Evolutionary conservation across 805 yeast genomes (phyloP), one percentile per base, ranked within the genome.

Genomic region (Lipomyces sp.): DNA sequence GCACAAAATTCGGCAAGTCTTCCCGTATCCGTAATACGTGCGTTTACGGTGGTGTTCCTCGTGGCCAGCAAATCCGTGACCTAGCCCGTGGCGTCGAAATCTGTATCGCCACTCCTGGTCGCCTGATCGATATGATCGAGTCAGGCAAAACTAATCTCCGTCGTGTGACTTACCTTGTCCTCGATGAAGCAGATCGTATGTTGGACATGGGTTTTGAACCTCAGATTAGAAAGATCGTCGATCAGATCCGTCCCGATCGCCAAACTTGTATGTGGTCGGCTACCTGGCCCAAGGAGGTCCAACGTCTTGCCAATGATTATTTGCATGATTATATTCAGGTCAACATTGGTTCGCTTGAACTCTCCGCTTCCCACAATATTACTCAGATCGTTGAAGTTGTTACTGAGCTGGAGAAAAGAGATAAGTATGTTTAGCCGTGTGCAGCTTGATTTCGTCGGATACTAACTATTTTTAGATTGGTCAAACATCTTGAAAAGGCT

Each of bases 151-250:
- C 98, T 67, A 95, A 94, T 82, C 85, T 95, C 76, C 88, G 90
- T 79, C 90, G 98, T 84, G 97, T 95, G 70, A 95, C 98, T 62
- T 95, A 95, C 82, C 85, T 95, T 79, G 98, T 95, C 70, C 85
- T 95, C 76, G 99, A 95, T 81, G 99, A 95, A 86, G 99, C 99
- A 76, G 99, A 95, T 82, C 90, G 99, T 85, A 95, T 95, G 99
- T 87, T 95, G 82, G 99, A 95, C 84, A 95, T 95, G 99, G 99
- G 99, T 80, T 95, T 95, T 80, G 99, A 95, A 85, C 98, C 98
- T 73, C 98, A 94, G 86, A 95, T 95, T 80, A 89, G 99, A 85
- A 94, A 94, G 83, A 95, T 95, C 80, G 94, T 95, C 73, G 73
- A 71, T 54, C 98, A 94, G 85, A 95, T 95, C 79, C 90, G 99